These are phyloP conservation scores for Backusella circina DNA, from an alignment of 192 early-diverging fungal genomes.

Conservation along the genomic window DNA sequence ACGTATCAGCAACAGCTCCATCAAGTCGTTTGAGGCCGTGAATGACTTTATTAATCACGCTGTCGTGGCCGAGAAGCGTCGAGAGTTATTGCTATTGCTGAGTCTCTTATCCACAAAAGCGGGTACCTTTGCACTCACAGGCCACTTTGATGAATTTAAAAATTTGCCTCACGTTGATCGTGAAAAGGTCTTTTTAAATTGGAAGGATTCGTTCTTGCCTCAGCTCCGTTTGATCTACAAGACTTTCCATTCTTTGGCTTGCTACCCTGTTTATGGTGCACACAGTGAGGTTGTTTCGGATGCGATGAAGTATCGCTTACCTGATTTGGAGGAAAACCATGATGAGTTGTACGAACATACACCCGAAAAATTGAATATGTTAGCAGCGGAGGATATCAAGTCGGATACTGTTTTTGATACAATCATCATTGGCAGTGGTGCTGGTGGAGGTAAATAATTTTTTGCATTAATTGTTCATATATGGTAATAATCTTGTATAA, in stretches of 20 bases:
- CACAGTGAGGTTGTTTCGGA: not conserved
- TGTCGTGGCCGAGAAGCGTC: slow-evolving; percentile 13
- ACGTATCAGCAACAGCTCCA: not conserved
- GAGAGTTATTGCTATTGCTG: slow-evolving; percentile 10
- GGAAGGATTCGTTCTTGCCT: slow-evolving; percentile 21
- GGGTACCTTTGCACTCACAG: slow-evolving; percentile 33
- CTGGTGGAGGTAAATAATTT: slow-evolving; percentile 51
- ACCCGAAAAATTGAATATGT: not conserved
- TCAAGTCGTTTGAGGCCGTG: not conserved
- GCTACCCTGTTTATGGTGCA: slow-evolving; percentile 14
- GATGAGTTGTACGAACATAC: slow-evolving; percentile 36
- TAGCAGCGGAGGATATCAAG: not conserved
- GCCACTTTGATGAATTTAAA: slow-evolving; percentile 26
- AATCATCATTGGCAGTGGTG: slow-evolving; percentile 67
- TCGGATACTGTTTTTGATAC: slow-evolving; percentile 40
- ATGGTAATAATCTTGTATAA: not conserved
- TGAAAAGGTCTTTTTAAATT: slow-evolving; percentile 24
- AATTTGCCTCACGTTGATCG: slow-evolving; percentile 26
- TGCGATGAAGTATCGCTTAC: slow-evolving; percentile 49
- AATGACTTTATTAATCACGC: not conserved
- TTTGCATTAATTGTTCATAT: not conserved
- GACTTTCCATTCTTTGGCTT: slow-evolving; percentile 25
- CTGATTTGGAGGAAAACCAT: slow-evolving; percentile 39
- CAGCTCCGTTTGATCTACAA: slow-evolving; percentile 30
- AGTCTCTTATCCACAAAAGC: slow-evolving; percentile 28